Conservation (phyloP, 306 rosid species). For the Cicer yamashitae region DNA sequence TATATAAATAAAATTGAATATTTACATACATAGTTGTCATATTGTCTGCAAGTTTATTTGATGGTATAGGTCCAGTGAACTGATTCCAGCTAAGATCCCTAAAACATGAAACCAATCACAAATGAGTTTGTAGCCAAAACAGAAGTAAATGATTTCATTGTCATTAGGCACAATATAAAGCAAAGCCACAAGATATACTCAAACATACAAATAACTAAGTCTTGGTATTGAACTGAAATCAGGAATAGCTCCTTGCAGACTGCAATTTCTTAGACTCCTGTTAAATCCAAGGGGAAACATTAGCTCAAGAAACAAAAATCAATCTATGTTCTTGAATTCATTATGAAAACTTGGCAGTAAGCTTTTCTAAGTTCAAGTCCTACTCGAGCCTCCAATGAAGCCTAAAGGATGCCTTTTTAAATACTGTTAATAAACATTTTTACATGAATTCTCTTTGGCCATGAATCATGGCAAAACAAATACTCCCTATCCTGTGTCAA, state of each 20-base stretch:
- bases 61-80: slow-evolving; percentile 67
- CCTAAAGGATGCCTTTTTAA: slow-evolving; percentile 15
- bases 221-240: slow-evolving; percentile 62
- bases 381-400: slow-evolving; percentile 28
- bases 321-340: slow-evolving; percentile 18
- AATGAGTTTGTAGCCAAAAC: slow-evolving; percentile 33
- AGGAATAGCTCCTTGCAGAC: slow-evolving; percentile 79
- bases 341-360: slow-evolving; percentile 3
- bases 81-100: slow-evolving; percentile 90
- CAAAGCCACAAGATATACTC: slow-evolving; percentile 19
- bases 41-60: slow-evolving; percentile 59
- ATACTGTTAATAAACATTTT: slow-evolving; percentile 2
- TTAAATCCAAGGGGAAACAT: slow-evolving; percentile 44
- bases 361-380: slow-evolving; percentile 19
- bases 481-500: slow-evolving; percentile 22
- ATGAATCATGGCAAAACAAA: slow-evolving; percentile 6
- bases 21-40: slow-evolving; percentile 79
- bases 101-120: slow-evolving; percentile 48
- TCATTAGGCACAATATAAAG: slow-evolving; percentile 27
- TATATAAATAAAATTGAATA: slow-evolving; percentile 21
- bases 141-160: slow-evolving; percentile 12
- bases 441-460: slow-evolving; percentile 17
- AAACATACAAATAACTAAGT: slow-evolving; percentile 82
- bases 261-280: slow-evolving; percentile 94
- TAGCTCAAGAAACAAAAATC: slow-evolving; percentile 32